Conservation (phyloP, 192 early-diverging fungal species). For the Podila minutissima region DNA sequence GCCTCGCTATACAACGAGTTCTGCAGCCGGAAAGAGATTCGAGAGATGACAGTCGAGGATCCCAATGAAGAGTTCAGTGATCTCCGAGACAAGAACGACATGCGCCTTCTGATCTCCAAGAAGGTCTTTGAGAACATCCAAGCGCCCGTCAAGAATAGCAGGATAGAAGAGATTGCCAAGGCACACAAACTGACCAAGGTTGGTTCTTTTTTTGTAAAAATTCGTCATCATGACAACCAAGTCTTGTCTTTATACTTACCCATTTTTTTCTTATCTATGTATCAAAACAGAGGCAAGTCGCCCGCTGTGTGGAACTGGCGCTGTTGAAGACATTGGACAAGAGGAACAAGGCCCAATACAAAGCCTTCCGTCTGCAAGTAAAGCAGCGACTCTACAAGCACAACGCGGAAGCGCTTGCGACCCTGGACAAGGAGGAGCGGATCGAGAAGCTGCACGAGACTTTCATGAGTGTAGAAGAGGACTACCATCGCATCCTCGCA, state of each 20-base stretch:
- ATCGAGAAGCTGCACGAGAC: conserved; percentile 82
- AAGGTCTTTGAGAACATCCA: conserved; percentile 68
- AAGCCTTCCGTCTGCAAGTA: conserved; percentile 79
- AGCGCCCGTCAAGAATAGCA: conserved; percentile 65
- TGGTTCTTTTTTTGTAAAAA: conserved; percentile 5
- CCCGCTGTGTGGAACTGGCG: conserved; percentile 86
- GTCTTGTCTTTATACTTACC: not conserved
- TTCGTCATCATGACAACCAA: not conserved
- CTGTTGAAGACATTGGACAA: conserved; percentile 71
- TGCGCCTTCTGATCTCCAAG: conserved; percentile 66
- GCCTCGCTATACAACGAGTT: conserved; percentile 65
- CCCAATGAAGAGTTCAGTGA: conserved; percentile 90
- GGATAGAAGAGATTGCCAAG: conserved; percentile 58
- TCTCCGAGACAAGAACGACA: conserved; percentile 87
- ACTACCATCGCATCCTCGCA: conserved; percentile 65
- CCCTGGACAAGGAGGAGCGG: conserved; percentile 71
- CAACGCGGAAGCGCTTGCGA: conserved; percentile 77
- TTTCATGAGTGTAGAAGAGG: conserved; percentile 77
- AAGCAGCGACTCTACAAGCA: conserved; percentile 86
- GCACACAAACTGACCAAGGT: conserved; percentile 85
- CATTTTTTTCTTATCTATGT: not conserved
- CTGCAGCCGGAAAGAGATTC: conserved; percentile 54
- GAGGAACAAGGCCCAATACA: conserved; percentile 53
- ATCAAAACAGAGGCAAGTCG: conserved; percentile 72
- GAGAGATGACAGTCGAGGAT: conserved; percentile 87